phyloP scores from a whole-genome alignment of 179 eudicot genomes.

The Corrigiola litoralis region DNA sequence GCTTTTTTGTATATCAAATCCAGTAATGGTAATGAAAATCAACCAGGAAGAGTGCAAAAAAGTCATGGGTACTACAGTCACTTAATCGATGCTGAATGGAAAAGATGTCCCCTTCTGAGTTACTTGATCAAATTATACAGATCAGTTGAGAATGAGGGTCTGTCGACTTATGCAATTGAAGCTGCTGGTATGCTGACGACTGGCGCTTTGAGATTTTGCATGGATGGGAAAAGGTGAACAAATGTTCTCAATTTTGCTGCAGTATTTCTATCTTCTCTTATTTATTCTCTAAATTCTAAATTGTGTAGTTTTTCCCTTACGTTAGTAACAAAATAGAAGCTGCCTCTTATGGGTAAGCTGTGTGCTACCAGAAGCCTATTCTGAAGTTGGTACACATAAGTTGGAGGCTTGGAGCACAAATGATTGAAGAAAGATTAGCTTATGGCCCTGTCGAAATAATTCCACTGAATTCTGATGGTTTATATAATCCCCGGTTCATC shows the following conservation, averaged over 20 bases:
- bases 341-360: neutral
- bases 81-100: constrained; percentile 47
- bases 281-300: neutral
- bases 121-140: constrained; percentile 68
- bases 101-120: constrained; percentile 55
- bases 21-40: constrained; percentile 32
- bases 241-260: constrained; percentile 1
- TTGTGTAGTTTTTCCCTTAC: neutral
- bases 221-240: constrained; percentile 63
- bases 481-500: too few relatives aligned
- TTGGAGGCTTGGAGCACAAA: neutral
- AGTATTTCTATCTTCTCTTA: neutral
- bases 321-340: neutral
- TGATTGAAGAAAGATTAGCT: neutral
- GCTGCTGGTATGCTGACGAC: constrained; percentile 58
- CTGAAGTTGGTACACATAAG: neutral
- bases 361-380: neutral
- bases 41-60: constrained; percentile 37
- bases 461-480: too few relatives aligned
- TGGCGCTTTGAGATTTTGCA: constrained; percentile 66
- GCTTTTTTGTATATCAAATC: constrained; percentile 35
- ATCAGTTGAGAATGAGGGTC: constrained; percentile 56
- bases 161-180: constrained; percentile 46
- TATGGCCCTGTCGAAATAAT: too few relatives aligned
- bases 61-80: constrained; percentile 27